phyloP scores from a whole-genome alignment of 129 eudicot genomes.

The Glebionis coronaria region DNA sequence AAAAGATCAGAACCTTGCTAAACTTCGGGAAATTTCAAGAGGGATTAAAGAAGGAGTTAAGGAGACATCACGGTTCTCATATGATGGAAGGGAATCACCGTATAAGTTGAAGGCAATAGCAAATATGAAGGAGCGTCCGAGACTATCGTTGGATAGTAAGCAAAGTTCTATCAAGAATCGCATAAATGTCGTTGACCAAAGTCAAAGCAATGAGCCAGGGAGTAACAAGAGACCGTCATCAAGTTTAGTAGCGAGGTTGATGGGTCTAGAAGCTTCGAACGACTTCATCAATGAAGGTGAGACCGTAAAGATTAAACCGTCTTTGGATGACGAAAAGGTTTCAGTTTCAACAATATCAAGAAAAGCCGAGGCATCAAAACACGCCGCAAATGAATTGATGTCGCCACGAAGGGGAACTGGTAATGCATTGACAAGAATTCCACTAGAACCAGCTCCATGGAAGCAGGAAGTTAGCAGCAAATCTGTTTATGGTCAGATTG shows the following conservation, averaged over 20 bases:
- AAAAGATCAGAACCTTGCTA: slow-evolving; percentile 39
- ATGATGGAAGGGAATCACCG: slow-evolving; percentile 64
- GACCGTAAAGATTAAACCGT: slow-evolving; percentile 24
- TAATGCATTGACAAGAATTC: slow-evolving; percentile 31
- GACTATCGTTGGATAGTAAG: slow-evolving; percentile 86
- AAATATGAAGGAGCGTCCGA: slow-evolving; percentile 61
- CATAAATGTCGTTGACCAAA: slow-evolving; percentile 18
- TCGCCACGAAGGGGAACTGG: too few relatives aligned
- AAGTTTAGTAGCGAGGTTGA: slow-evolving; percentile 69
- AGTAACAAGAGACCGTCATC: slow-evolving; percentile 61
- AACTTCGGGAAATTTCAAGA: slow-evolving; percentile 38
- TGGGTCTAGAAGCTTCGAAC: slow-evolving; percentile 75
- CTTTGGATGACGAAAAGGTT: slow-evolving; percentile 27
- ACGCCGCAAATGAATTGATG: neutral
- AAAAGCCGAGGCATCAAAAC: slow-evolving; percentile 34
- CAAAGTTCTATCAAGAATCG: slow-evolving; percentile 42
- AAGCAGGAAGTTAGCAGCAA: slow-evolving; percentile 52
- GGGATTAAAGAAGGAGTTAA: slow-evolving; percentile 38
- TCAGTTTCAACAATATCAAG: slow-evolving; percentile 34
- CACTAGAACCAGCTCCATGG: slow-evolving; percentile 84
- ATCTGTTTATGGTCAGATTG: slow-evolving; percentile 72
- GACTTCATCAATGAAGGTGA: slow-evolving; percentile 27
- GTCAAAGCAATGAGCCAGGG: slow-evolving; percentile 47
- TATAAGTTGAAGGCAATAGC: slow-evolving; percentile 36
- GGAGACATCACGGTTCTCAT: slow-evolving; percentile 64